Percentiles rank a stretch among this genome's conserved stretches.
phyloP scores from a whole-genome alignment of 352 stramenopile genomes.

The Phytophthora ohioensis region DNA sequence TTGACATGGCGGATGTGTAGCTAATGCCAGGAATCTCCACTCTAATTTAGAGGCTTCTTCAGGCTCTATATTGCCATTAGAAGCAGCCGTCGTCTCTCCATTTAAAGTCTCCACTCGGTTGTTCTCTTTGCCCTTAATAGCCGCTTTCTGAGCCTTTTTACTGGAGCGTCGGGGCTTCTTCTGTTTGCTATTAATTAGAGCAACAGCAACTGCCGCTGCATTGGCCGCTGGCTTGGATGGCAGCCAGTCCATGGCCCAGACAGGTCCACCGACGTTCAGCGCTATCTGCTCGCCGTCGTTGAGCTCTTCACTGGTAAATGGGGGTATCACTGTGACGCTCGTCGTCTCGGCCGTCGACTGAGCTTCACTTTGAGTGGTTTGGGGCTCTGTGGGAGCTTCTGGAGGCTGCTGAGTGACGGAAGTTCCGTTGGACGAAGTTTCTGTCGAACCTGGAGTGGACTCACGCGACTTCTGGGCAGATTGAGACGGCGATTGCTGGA shows the following conservation, averaged over 20 bases:
- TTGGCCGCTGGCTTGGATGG: constrained; percentile 35
- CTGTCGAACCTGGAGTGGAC: neutral
- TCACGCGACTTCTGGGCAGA: constrained; percentile 18
- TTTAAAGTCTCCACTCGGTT: constrained; percentile 18
- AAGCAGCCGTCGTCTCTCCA: constrained; percentile 20
- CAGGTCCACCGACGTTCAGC: constrained; percentile 74
- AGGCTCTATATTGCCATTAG: constrained; percentile 11
- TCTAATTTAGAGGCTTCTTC: constrained; percentile 22
- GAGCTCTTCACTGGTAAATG: constrained; percentile 58
- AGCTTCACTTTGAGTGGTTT: constrained; percentile 1
- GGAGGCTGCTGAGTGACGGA: neutral
- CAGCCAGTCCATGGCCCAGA: constrained; percentile 88
- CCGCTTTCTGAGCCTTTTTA: constrained; percentile 1
- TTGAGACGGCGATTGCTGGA: constrained; percentile 14
- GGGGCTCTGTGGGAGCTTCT: constrained; percentile 18
- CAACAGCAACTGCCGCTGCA: constrained; percentile 8
- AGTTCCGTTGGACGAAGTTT: constrained; percentile 12
- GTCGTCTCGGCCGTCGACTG: neutral
- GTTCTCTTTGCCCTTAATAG: constrained; percentile 52
- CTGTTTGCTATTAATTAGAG: constrained; percentile 13
- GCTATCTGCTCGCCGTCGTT: constrained; percentile 47
- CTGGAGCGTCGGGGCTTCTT: constrained; percentile 25
- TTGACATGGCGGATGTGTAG: constrained; percentile 75
- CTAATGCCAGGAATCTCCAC: constrained; percentile 70
- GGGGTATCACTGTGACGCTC: constrained; percentile 47